These are phyloP conservation scores for Naganishia randhawae DNA, from an alignment of 768 basidiomycete species.

Conservation along the genomic window DNA sequence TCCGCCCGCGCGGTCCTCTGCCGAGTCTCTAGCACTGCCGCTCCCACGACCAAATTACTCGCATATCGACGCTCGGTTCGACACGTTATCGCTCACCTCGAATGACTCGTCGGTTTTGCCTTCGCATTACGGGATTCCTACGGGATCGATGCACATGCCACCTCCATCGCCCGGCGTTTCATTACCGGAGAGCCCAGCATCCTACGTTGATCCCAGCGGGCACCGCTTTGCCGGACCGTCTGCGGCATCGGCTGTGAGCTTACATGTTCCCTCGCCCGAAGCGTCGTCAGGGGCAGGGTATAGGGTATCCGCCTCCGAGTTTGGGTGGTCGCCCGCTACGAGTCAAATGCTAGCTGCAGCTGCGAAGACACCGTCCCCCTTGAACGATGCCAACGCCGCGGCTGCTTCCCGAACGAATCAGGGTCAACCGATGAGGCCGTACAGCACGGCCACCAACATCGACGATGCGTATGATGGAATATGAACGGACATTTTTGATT, in stretches of 20 bases:
- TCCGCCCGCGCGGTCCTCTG: constrained; percentile 6
- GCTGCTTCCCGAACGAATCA: background rate
- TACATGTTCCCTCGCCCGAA: background rate
- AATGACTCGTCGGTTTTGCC: background rate
- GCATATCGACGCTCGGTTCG: background rate
- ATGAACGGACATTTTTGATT: background rate
- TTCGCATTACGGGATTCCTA: background rate
- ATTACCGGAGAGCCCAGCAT: constrained; percentile 22
- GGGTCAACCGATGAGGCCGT: background rate
- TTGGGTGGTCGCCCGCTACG: background rate
- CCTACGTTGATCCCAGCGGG: constrained; percentile 1
- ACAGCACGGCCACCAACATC: background rate
- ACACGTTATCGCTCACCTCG: background rate
- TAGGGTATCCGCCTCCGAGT: background rate
- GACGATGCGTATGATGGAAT: background rate
- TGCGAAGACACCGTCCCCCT: background rate
- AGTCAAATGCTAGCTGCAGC: constrained; percentile 1
- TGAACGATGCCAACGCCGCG: background rate
- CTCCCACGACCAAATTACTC: background rate
- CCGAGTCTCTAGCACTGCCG: constrained; percentile 15
- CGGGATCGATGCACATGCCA: constrained; percentile 8
- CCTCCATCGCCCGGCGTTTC: constrained; percentile 8
- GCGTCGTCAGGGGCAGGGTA: background rate
- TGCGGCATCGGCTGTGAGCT: constrained; percentile 6
- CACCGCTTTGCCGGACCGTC: background rate